These are phyloP conservation scores for Mycena vitilis DNA, from an alignment of 768 basidiomycete species.

Conservation along the genomic window DNA sequence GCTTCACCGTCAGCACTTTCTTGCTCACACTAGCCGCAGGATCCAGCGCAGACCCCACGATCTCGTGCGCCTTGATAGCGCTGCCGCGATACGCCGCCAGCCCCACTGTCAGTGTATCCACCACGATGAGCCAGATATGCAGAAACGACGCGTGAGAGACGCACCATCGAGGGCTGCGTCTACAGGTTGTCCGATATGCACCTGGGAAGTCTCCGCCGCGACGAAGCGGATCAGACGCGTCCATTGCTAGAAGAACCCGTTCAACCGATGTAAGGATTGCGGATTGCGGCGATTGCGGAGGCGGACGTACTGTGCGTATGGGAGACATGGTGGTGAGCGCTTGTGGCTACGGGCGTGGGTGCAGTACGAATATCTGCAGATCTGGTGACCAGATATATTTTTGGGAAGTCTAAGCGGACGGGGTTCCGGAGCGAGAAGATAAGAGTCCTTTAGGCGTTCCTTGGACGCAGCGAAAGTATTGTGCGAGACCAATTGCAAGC, in stretches of 20 bases:
- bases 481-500: too few relatives aligned
- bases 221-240: conserved; percentile 85
- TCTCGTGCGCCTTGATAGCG: conserved; percentile 76
- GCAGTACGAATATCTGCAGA: too few relatives aligned
- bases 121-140: not conserved
- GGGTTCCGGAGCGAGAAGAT: too few relatives aligned
- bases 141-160: conserved; percentile 18
- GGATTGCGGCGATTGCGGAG: not conserved
- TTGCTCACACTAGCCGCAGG: conserved; percentile 71
- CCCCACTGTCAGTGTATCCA: conserved; percentile 72
- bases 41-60: conserved; percentile 76
- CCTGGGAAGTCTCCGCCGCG: conserved; percentile 76
- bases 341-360: not conserved
- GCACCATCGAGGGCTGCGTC: conserved; percentile 74
- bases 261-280: not conserved
- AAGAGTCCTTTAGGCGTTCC: too few relatives aligned
- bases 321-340: conserved; percentile 34
- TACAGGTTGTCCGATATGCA: conserved; percentile 84
- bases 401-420: not conserved
- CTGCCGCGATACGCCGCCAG: conserved; percentile 62
- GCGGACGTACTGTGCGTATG: conserved; percentile 36
- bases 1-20: conserved; percentile 75
- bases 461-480: too few relatives aligned
- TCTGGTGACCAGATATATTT: not conserved
- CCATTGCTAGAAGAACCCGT: conserved; percentile 65